Conservation (phyloP, 225 moss, liverwort and hornwort species). For the Polytrichum formosum region DNA sequence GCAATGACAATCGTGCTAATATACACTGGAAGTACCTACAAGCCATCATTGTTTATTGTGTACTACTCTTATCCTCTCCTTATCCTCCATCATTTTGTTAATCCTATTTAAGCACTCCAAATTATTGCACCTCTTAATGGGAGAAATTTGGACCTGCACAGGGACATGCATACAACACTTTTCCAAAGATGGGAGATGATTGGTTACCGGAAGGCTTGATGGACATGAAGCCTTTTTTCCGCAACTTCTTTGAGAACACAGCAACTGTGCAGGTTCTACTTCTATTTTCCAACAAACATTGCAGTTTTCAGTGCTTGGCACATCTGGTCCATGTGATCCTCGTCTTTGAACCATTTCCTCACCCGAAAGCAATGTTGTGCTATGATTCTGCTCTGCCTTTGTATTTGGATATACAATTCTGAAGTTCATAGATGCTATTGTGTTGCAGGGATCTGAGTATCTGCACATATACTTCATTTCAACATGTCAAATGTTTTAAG, state of each 20-base stretch:
- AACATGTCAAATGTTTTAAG: too few relatives aligned
- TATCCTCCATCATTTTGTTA: too few relatives aligned
- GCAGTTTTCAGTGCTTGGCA: background rate
- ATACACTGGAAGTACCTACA: too few relatives aligned
- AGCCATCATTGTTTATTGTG: too few relatives aligned
- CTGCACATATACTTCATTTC: background rate
- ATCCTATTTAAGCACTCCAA: too few relatives aligned
- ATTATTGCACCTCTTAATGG: too few relatives aligned
- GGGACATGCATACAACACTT: constrained; percentile 95
- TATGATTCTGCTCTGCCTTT: background rate
- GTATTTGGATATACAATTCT: background rate
- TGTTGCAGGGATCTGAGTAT: background rate
- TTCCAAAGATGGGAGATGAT: constrained; percentile 92
- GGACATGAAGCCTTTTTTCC: constrained; percentile 83
- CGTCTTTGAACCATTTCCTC: too few relatives aligned
- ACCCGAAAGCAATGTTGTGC: too few relatives aligned
- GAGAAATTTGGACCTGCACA: constrained; percentile 15
- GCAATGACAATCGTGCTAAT: too few relatives aligned
- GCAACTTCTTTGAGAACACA: constrained; percentile 95
- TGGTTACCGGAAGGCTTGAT: constrained; percentile 87
- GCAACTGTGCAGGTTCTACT: constrained; percentile 81
- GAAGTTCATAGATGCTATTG: too few relatives aligned
- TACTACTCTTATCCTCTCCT: too few relatives aligned
- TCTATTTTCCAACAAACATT: background rate
- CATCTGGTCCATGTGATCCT: too few relatives aligned